Percentiles rank a stretch among this genome's conserved stretches.
These are phyloP conservation scores for Chlorokybus atmophyticus DNA, from an alignment of 139 green algal genomes.

Conservation along the genomic window DNA sequence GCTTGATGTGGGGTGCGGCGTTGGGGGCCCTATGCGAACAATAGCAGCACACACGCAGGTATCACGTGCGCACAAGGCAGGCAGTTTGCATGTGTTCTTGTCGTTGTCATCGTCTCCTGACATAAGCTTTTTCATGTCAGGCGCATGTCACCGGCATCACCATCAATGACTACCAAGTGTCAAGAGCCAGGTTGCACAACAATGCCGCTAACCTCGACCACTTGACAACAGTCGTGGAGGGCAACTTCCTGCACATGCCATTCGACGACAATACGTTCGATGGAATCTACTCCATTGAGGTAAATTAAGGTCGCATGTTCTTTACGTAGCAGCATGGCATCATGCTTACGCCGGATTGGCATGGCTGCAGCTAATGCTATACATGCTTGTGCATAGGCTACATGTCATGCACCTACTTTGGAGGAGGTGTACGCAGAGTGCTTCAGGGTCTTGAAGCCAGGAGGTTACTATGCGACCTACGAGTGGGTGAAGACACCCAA, in stretches of 20 bases:
- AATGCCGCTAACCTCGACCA: conserved; percentile 40
- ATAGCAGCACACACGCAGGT: conserved; percentile 63
- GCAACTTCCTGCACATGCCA: conserved; percentile 90
- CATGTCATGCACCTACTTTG: conserved; percentile 84
- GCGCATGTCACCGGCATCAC: conserved; percentile 87
- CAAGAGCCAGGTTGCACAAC: conserved; percentile 35
- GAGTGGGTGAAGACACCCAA: conserved; percentile 87
- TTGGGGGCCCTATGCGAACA: conserved; percentile 91
- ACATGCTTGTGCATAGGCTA: too few relatives aligned
- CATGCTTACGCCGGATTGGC: too few relatives aligned
- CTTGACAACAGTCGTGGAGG: conserved; percentile 66
- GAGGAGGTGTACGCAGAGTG: conserved; percentile 72
- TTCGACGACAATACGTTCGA: conserved; percentile 77
- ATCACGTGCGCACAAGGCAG: too few relatives aligned
- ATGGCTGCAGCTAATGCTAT: too few relatives aligned
- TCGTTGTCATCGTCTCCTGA: too few relatives aligned
- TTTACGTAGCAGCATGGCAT: too few relatives aligned
- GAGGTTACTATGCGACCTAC: conserved; percentile 72
- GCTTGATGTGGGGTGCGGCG: conserved; percentile 89
- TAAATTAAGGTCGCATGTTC: too few relatives aligned
- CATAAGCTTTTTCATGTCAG: too few relatives aligned
- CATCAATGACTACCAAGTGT: conserved; percentile 89
- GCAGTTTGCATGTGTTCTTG: too few relatives aligned
- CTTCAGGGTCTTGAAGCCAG: conserved; percentile 78
- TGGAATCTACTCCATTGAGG: conserved; percentile 15